Evolutionary conservation across 495 filamentous ascomycete species (phyloP).

Genomic region (Chlorociboria aeruginascens): DNA sequence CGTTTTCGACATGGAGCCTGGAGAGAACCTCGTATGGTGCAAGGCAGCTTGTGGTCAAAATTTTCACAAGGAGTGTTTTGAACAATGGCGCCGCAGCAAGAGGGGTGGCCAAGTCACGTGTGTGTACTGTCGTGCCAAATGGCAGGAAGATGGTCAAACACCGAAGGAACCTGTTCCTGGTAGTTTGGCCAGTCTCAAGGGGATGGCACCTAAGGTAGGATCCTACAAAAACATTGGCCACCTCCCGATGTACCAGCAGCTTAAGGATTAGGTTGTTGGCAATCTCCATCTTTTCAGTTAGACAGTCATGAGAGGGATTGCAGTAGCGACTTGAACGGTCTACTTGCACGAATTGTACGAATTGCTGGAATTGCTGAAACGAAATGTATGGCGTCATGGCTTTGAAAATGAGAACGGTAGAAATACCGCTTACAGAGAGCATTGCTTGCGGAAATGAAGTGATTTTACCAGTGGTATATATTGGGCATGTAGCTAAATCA

Average conservation of each 20-base stretch:
- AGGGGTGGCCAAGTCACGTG: constrained; percentile 2
- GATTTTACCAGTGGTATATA: no score
- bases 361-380: no score
- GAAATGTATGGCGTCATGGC: no score
- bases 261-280: neutral
- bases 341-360: no score
- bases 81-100: constrained; percentile 54
- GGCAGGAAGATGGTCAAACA: constrained; percentile 2
- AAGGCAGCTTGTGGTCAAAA: constrained; percentile 67
- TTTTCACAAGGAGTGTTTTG: constrained; percentile 60
- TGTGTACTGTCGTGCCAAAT: constrained; percentile 4
- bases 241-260: constrained; percentile 3
- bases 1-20: constrained; percentile 36
- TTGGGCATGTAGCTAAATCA: no score
- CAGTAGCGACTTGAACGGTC: no score
- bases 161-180: neutral
- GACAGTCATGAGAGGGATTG: no score
- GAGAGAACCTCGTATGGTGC: constrained; percentile 56
- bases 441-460: no score
- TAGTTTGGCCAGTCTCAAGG: neutral
- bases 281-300: no score
- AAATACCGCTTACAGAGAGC: no score
- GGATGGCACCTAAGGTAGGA: constrained; percentile 6
- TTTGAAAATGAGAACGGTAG: no score
- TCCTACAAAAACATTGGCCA: constrained; percentile 8